Base-by-base conservation (phyloP, 2,329 filamentous ascomycete genomes). In the Macrophomina pseudophaseolina region DNA sequence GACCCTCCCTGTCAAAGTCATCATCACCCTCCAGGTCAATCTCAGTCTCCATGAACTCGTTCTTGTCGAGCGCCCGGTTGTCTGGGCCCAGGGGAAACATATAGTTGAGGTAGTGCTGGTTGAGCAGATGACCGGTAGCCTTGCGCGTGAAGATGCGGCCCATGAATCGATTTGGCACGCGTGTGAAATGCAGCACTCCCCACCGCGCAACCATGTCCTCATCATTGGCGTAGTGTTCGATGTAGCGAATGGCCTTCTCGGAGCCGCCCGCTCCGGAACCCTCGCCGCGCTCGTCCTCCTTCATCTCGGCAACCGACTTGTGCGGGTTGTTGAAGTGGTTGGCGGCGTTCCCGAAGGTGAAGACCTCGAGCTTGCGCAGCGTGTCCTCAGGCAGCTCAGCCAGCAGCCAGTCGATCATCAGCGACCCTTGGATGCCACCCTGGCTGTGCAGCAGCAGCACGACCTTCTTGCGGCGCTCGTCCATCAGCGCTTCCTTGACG, bases 291-390 rank as follows among this genome's bases (percentile, higher is more conserved):
- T 52, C 38, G 32, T 18, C 58, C 7, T 46, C 23, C 30, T 32
- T 49, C 7, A 12, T 1, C 16, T 33, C 23, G 32, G 38, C 23
- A 33, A 44, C 56, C 53, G 58, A 66, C 18, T 68, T 64, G 70
- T 87, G 85, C 0, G 91, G 91, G 69, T 93, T 92, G 76, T 93
- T 93, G 81, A 93, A 94, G 75, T 94, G 91, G 72, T 92, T 92
- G 0, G 91, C 90, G 0, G 91, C 91, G 66, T 87, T 90, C 33
- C 90, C 91, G 74, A 94, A 94, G 0, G 91, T 94, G 76, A 85
- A 85, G 12, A 94, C 86, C 76, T 94, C 91, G 12, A 74, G 69
- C 32, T 70, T 71, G 9, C 68, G 60, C 12, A 72, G 33, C 35
- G 64, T 66, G 67, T 74, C 68, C 33, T 71, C 68, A 5, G 69